Conservation (phyloP, 78 protist genomes). For the Dictyostelium capitatum region DNA sequence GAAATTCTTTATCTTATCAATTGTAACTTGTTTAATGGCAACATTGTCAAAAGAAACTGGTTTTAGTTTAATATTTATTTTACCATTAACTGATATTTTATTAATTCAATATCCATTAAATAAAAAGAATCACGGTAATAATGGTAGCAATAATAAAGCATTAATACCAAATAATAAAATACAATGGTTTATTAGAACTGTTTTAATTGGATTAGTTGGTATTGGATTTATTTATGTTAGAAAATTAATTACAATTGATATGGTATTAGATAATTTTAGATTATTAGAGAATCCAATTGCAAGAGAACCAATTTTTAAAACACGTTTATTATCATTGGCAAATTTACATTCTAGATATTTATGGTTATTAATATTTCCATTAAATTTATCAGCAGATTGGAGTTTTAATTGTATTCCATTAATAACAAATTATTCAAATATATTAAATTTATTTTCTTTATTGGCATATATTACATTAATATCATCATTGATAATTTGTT, state of each 20-base stretch:
- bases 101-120: background rate
- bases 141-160: background rate
- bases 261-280: slow-evolving; percentile 45
- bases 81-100: slow-evolving; percentile 7
- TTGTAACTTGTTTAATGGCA: slow-evolving; percentile 5
- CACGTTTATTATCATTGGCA: background rate
- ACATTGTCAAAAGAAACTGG: slow-evolving; percentile 10
- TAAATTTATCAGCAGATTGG: slow-evolving; percentile 39
- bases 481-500: background rate
- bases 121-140: background rate
- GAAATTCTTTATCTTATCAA: background rate
- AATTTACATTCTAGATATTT: slow-evolving; percentile 34
- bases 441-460: background rate
- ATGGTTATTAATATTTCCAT: slow-evolving; percentile 35
- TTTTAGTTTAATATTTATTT: background rate
- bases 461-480: background rate
- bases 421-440: background rate
- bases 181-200: background rate
- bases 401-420: slow-evolving; percentile 60
- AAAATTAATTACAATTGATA: slow-evolving; percentile 32
- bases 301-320: background rate
- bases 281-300: slow-evolving; percentile 74
- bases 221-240: background rate
- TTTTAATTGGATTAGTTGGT: background rate
- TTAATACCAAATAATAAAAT: background rate